Percentiles rank a stretch among this genome's conserved stretches.
Evolutionary conservation across 139 green algal species (phyloP).

Genomic region (Parachlorella kessleri): DNA sequence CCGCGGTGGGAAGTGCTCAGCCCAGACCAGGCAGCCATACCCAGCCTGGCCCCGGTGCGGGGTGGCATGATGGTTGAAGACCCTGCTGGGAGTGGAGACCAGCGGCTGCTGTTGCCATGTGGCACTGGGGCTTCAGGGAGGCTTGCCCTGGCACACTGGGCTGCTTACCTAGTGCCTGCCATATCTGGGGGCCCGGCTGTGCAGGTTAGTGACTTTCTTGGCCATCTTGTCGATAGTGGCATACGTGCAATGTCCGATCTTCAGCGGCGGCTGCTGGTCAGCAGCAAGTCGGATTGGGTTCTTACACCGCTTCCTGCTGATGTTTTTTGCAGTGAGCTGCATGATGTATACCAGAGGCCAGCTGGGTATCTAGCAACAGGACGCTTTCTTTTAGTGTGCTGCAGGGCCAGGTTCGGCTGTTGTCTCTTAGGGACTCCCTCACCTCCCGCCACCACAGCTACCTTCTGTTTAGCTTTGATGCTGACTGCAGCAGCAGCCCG

Average conservation of each 20-base stretch:
- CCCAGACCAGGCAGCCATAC: background rate
- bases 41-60: constrained; percentile 1
- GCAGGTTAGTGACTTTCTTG: constrained; percentile 15
- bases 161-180: background rate
- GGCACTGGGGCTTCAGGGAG: background rate
- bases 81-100: constrained; percentile 14
- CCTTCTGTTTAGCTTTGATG: constrained; percentile 22
- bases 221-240: too few relatives aligned
- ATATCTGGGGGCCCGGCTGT: background rate
- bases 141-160: constrained; percentile 7
- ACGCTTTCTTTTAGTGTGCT: too few relatives aligned
- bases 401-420: constrained; percentile 21
- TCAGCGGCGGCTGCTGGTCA: too few relatives aligned
- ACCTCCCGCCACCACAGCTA: constrained; percentile 6
- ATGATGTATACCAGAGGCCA: too few relatives aligned
- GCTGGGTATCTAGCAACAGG: too few relatives aligned
- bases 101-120: background rate
- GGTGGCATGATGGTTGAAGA: background rate
- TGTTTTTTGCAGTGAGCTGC: too few relatives aligned
- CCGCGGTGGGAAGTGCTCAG: background rate
- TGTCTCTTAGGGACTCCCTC: background rate
- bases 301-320: too few relatives aligned
- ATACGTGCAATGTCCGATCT: too few relatives aligned
- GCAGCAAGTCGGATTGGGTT: too few relatives aligned
- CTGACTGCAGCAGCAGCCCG: background rate